Conservation (phyloP, 1,284 basidiomycete species). For the Rugiboletus extremiorientalis region DNA sequence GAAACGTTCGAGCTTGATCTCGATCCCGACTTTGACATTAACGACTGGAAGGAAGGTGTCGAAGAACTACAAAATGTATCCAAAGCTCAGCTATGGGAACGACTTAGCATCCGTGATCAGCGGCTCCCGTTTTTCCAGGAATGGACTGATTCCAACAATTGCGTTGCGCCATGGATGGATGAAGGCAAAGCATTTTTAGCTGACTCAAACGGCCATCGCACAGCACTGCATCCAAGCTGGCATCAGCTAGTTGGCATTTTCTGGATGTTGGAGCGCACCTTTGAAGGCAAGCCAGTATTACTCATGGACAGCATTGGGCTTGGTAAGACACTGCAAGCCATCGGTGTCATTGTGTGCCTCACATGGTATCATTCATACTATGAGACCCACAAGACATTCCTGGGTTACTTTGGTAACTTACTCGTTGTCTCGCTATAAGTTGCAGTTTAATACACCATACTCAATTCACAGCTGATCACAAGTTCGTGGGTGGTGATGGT, state of each 20-base stretch:
- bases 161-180: background rate
- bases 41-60: background rate
- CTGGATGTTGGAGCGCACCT: background rate
- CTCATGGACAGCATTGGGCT: constrained; percentile 5
- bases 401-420: too few species aligned
- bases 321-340: background rate
- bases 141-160: background rate
- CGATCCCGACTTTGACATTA: too few species aligned
- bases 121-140: background rate
- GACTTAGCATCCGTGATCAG: background rate
- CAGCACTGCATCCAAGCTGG: background rate
- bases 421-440: too few species aligned
- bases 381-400: too few species aligned
- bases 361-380: too few species aligned
- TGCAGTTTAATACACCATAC: too few species aligned
- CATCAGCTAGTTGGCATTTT: constrained; percentile 8
- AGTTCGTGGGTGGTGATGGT: too few species aligned
- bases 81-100: background rate
- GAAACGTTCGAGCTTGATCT: too few species aligned
- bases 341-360: background rate
- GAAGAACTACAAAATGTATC: background rate
- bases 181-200: background rate
- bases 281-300: background rate
- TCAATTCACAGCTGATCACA: too few species aligned
- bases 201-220: background rate